These are phyloP conservation scores for Cystobasidium tubakii DNA, from an alignment of 768 basidiomycete species.

Conservation along the genomic window DNA sequence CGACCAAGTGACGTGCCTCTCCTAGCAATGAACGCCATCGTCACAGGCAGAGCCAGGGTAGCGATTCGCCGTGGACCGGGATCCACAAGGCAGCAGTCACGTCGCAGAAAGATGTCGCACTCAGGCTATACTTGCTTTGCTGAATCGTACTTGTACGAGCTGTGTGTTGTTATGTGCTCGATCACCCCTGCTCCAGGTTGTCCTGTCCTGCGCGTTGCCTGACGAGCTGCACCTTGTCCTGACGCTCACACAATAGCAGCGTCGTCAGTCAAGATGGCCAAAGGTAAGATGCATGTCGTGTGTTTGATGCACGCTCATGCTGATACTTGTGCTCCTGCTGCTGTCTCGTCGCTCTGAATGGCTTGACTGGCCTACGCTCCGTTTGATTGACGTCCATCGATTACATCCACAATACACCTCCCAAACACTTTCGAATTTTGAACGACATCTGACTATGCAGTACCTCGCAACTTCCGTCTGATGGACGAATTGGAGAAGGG, in stretches of 20 bases:
- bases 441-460: constrained; percentile 51
- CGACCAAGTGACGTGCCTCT: too few relatives aligned
- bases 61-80: too few relatives aligned
- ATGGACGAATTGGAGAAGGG: constrained; percentile 99
- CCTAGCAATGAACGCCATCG: too few relatives aligned
- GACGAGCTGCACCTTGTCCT: not conserved
- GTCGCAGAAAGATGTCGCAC: too few relatives aligned
- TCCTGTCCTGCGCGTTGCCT: not conserved
- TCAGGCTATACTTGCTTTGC: too few relatives aligned
- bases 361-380: not conserved
- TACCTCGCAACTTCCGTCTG: constrained; percentile 91
- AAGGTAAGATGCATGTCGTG: too few relatives aligned
- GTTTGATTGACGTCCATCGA: not conserved
- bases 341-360: not conserved
- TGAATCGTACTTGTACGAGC: too few relatives aligned
- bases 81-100: too few relatives aligned
- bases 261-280: not conserved
- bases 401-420: not conserved
- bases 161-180: too few relatives aligned
- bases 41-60: too few relatives aligned
- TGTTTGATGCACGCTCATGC: not conserved
- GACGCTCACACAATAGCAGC: not conserved
- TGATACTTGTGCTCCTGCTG: not conserved
- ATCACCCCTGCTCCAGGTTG: too few relatives aligned
- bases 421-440: not conserved